A percentile compares a stretch with the other conserved stretches of the same genome.
phyloP scores from a whole-genome alignment of 2,329 filamentous ascomycete species.

The Cladophialophora chaetospira region DNA sequence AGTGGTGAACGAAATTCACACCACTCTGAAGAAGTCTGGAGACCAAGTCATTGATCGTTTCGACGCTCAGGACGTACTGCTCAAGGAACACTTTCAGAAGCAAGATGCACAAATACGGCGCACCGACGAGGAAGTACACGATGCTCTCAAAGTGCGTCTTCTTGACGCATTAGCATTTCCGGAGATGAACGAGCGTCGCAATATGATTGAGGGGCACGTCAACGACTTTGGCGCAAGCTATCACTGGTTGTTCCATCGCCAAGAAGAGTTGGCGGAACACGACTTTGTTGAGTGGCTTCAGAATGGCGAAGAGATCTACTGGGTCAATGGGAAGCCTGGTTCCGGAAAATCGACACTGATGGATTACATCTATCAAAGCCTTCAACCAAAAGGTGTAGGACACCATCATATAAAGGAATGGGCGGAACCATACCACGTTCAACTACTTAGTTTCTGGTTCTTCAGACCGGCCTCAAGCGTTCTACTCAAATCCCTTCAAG shows the following conservation, averaged over 20 bases:
- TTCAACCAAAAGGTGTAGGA: neutral
- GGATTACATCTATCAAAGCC: constrained; percentile 23
- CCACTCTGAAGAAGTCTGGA: neutral
- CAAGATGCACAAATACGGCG: neutral
- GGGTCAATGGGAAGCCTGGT: constrained; percentile 34
- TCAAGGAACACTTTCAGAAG: neutral
- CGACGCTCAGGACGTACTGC: neutral
- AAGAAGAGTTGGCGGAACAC: neutral
- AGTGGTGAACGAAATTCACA: neutral
- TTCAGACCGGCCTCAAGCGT: constrained; percentile 10
- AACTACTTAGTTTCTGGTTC: constrained; percentile 13
- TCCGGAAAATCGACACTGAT: constrained; percentile 32
- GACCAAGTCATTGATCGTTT: neutral
- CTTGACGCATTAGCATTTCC: neutral
- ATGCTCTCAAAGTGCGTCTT: neutral
- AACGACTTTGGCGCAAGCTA: constrained; percentile 6
- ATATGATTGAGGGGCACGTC: constrained; percentile 10
- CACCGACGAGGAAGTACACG: no score
- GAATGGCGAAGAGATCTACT: constrained; percentile 12
- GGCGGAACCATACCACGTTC: neutral
- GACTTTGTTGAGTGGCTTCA: constrained; percentile 9
- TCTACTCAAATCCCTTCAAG: constrained; percentile 12
- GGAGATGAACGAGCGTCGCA: constrained; percentile 11
- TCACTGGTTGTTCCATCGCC: constrained; percentile 8
- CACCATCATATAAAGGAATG: neutral